These are phyloP conservation scores for Sugiyamaella lignohabitans DNA, from an alignment of 805 yeast species.

Conservation along the genomic window DNA sequence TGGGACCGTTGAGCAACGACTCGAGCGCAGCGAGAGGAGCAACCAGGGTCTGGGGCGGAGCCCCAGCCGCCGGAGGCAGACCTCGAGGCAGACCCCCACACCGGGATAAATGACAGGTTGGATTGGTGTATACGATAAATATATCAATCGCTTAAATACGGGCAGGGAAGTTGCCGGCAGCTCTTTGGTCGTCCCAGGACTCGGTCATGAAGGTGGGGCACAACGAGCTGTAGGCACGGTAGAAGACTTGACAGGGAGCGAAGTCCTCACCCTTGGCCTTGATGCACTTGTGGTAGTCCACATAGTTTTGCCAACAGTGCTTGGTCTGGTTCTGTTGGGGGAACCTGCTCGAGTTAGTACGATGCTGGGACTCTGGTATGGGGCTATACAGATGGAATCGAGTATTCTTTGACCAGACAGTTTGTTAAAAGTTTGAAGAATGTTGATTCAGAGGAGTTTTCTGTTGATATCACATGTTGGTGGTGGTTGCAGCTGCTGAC, in stretches of 20 bases:
- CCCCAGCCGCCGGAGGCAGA: background rate
- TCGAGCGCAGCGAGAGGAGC: background rate
- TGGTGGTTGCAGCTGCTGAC: too few relatives aligned
- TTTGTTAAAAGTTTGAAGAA: too few relatives aligned
- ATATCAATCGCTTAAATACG: slow-evolving; percentile 11
- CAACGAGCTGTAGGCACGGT: slow-evolving; percentile 75
- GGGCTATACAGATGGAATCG: too few relatives aligned
- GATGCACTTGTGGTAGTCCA: slow-evolving; percentile 96
- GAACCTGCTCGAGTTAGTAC: slow-evolving; percentile 48
- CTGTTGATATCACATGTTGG: too few relatives aligned
- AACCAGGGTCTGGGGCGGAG: background rate
- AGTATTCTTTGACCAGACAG: too few relatives aligned
- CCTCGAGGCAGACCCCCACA: background rate
- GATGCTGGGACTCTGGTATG: background rate
- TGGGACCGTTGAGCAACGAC: too few relatives aligned
- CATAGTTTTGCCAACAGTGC: slow-evolving; percentile 97
- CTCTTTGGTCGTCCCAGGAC: slow-evolving; percentile 40
- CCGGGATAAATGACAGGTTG: background rate
- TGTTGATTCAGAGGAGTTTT: too few relatives aligned
- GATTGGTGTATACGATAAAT: too few relatives aligned
- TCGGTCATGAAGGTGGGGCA: slow-evolving; percentile 36
- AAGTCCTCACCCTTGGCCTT: slow-evolving; percentile 96
- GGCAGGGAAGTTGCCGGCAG: slow-evolving; percentile 50
- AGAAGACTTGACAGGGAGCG: slow-evolving; percentile 94
- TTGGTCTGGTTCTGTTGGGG: slow-evolving; percentile 97